Evolutionary conservation across 1,139 yeast genomes (phyloP), one percentile per base, ranked within the genome.

Genomic region (Zygoascus hellenicus): DNA sequence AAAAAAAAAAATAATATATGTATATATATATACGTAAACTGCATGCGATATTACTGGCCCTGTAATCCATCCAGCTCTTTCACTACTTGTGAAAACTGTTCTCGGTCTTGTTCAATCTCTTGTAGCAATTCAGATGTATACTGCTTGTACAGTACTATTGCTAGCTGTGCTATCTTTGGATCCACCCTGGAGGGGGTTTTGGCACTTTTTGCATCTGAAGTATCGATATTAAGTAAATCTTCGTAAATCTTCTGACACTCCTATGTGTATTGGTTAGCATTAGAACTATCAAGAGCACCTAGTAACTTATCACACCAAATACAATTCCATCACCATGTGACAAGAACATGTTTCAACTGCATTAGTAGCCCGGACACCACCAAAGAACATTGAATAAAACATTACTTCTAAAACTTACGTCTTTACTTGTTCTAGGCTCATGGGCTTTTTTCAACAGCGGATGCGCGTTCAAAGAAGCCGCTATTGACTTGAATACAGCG

Each of bases 161-260:
- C 67, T 38, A 67, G 51, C 33, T 52, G 55, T 38, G 62, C 54
- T 16, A 64, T 59, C 53, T 64, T 59, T n/a, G 59, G 56, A 2
- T 60, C 54, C 10, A 56, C 56, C 39, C 51, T 46, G 35, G 37
- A 17, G 19, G 43, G 38, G n/a, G 37, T 22, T 22, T 41, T 37
- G 42, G 17, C 51, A 48, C 4, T 49, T 43, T 46, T 56, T 52
- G 45, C 54, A 55, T 2, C 63, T 48, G 11, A 22, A 10, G 61
- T 60, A 38, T 64, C 60, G 9, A 51, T 43, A 15, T 50, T 48
- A 9, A 65, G 52, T 48, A 65, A 51, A 5, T 46, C 47, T 5
- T 52, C 48, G 45, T 63, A 65, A 22, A 59, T 48, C 30, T 53
- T 53, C 42, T 57, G 50, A 43, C 66, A 62, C 41, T 54, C 58